Evolutionary conservation across 129 eudicot species (phyloP).

Genomic region (Oenanthe sinensis): DNA sequence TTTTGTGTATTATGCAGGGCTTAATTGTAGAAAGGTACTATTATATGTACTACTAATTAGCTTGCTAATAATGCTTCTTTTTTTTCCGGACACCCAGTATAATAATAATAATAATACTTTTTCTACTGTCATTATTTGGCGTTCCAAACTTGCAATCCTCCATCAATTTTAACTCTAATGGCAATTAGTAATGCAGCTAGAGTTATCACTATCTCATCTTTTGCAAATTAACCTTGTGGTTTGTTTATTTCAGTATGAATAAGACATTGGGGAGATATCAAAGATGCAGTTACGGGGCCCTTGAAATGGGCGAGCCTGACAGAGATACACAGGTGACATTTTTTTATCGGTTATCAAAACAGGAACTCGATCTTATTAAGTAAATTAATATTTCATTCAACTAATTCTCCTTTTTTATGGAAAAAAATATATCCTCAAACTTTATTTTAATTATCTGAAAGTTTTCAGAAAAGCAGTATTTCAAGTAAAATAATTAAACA

Average conservation of each 20-base stretch:
- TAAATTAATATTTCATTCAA: neutral
- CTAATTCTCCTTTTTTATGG: neutral
- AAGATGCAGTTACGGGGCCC: slow-evolving; percentile 41
- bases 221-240: neutral
- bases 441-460: no score
- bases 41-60: no score
- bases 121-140: neutral
- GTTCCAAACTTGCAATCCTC: neutral
- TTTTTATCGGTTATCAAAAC: neutral
- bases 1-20: neutral
- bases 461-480: no score
- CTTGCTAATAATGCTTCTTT: neutral
- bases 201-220: neutral
- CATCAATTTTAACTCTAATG: neutral
- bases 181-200: neutral
- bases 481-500: no score
- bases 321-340: slow-evolving; percentile 29
- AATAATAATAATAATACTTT: neutral
- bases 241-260: slow-evolving; percentile 23
- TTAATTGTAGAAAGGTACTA: no score
- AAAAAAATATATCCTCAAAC: no score
- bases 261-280: slow-evolving; percentile 45
- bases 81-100: neutral
- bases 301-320: slow-evolving; percentile 25
- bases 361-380: neutral